Percentiles rank a stretch among this genome's conserved stretches.
Conservation (phyloP, 371 early-diverging fungal genomes). For the Mortierella sp. region DNA sequence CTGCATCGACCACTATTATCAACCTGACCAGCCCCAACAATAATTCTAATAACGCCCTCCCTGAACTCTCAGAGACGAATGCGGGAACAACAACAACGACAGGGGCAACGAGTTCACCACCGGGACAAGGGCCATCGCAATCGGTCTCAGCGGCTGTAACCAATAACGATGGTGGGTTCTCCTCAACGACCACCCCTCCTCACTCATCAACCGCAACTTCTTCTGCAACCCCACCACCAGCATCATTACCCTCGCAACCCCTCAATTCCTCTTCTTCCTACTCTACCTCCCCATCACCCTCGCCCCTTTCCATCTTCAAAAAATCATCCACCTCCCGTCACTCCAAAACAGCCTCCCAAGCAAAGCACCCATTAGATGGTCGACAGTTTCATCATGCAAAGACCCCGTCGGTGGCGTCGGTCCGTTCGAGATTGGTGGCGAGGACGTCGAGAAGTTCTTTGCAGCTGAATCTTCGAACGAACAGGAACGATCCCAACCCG, state of each 20-base stretch:
- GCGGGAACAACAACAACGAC: too few relatives aligned
- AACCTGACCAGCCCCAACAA: constrained; percentile 10
- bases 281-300: neutral
- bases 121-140: neutral
- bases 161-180: neutral
- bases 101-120: too few relatives aligned
- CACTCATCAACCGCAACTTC: neutral
- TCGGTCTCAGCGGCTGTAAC: neutral
- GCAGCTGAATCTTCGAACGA: constrained; percentile 22
- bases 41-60: neutral
- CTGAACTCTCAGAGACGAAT: neutral
- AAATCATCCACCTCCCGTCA: neutral
- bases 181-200: neutral
- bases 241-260: too few relatives aligned
- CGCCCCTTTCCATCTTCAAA: neutral
- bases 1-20: constrained; percentile 15
- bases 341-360: neutral
- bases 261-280: neutral
- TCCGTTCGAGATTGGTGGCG: constrained; percentile 15
- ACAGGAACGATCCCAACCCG: constrained; percentile 4
- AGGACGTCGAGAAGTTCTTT: constrained; percentile 26
- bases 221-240: neutral
- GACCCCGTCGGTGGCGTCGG: constrained; percentile 14
- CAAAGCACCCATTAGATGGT: neutral
- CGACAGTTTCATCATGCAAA: constrained; percentile 10